Percentiles rank a stretch among this genome's conserved stretches.
phyloP scores from a whole-genome alignment of 2,329 filamentous ascomycete genomes.

The Leptosphaerulina australis region DNA sequence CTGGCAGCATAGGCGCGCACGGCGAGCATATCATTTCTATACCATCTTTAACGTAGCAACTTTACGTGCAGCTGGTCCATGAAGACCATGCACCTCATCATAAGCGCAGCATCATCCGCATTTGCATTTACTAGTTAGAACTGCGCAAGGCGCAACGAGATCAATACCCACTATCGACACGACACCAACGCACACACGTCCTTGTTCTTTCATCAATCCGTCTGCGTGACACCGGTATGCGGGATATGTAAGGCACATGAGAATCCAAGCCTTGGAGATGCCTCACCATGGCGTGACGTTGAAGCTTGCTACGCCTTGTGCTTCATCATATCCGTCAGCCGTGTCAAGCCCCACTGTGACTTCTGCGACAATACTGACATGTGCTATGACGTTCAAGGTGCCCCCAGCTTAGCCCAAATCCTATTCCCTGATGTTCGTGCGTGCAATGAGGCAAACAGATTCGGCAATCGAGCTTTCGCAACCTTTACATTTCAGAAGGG shows the following conservation, averaged over 20 bases:
- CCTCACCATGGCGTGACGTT: conserved; percentile 14
- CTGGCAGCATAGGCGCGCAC: conserved; percentile 20
- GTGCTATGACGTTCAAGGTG: conserved; percentile 1
- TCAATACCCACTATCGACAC: conserved; percentile 10
- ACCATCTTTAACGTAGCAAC: conserved; percentile 11
- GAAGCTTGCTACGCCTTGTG: conserved; percentile 5
- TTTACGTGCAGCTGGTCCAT: conserved; percentile 8
- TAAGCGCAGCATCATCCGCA: conserved; percentile 5
- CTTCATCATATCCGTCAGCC: conserved; percentile 9
- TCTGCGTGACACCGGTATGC: too few species aligned
- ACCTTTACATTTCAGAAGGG: too few species aligned
- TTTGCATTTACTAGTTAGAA: conserved; percentile 1
- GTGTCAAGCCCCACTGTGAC: neutral
- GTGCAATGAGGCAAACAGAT: too few species aligned
- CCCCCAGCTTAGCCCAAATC: too few species aligned
- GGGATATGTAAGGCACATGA: conserved; percentile 3
- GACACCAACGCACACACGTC: neutral
- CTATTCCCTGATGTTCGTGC: too few species aligned
- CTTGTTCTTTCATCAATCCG: neutral
- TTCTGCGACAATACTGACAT: conserved; percentile 1
- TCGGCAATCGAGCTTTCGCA: too few species aligned
- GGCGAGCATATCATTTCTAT: neutral
- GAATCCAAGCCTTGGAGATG: conserved; percentile 9
- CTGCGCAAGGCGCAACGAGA: conserved; percentile 4
- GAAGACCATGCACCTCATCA: conserved; percentile 8